Percentiles rank a stretch among this genome's conserved stretches.
phyloP scores from a whole-genome alignment of 2,329 filamentous ascomycete species.

The Allantophomopsis cytisporea region DNA sequence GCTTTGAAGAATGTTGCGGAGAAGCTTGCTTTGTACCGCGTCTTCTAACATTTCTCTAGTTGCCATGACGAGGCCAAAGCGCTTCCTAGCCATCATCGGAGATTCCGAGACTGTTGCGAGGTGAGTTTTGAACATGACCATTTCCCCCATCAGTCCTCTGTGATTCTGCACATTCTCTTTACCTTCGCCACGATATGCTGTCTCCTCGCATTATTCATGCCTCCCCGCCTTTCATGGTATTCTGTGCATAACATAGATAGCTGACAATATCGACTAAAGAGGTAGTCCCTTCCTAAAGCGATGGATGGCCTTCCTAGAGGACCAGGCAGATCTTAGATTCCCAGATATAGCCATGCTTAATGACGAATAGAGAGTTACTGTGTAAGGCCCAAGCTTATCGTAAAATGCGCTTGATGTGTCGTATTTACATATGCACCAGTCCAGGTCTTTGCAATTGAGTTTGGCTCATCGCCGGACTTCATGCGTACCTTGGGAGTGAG shows the following conservation, averaged over 20 bases:
- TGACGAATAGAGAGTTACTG: slow-evolving; percentile 1
- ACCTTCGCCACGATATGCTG: too few relatives aligned
- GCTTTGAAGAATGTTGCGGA: too few relatives aligned
- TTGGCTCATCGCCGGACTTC: not conserved
- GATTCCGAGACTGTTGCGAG: slow-evolving; percentile 86
- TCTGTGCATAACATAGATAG: too few relatives aligned
- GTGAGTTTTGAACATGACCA: slow-evolving; percentile 37
- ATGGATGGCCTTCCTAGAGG: slow-evolving; percentile 89
- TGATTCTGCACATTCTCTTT: too few relatives aligned
- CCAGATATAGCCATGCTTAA: slow-evolving; percentile 41
- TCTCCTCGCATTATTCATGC: too few relatives aligned
- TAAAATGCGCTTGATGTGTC: not conserved
- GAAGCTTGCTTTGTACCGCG: too few relatives aligned
- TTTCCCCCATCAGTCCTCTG: too few relatives aligned
- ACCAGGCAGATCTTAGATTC: slow-evolving; percentile 81
- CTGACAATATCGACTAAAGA: slow-evolving; percentile 28
- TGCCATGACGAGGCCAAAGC: slow-evolving; percentile 89
- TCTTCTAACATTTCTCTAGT: slow-evolving; percentile 34
- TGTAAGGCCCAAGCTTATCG: not conserved
- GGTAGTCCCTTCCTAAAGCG: slow-evolving; percentile 73
- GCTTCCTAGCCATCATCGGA: slow-evolving; percentile 81
- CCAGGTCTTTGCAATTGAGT: too few relatives aligned
- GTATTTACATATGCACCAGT: too few relatives aligned
- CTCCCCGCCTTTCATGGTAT: too few relatives aligned
- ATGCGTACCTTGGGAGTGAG: too few relatives aligned